Conservation (phyloP, 2,329 filamentous ascomycete species). For the Fusarium coicis region DNA sequence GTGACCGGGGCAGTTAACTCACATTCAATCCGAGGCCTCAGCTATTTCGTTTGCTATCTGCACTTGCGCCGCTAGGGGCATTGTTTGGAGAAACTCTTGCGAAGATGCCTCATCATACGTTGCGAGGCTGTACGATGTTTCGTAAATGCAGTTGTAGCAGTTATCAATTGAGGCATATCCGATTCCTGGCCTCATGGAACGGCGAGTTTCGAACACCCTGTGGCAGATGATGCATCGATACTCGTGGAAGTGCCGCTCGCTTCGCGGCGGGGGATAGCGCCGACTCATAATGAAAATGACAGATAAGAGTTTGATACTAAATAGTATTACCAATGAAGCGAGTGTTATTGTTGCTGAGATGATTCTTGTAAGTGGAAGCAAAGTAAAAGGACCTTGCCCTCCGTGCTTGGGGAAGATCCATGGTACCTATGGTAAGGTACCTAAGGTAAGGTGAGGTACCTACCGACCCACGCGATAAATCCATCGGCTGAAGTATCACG, state of each 20-base stretch:
- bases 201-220: not conserved
- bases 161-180: not conserved
- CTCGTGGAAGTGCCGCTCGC: not conserved
- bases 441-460: not conserved
- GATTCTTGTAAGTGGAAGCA: not conserved
- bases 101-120: not conserved
- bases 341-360: not conserved
- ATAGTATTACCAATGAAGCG: not conserved
- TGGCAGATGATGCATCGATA: not conserved
- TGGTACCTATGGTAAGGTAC: not conserved
- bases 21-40: not conserved
- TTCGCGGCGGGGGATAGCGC: not conserved
- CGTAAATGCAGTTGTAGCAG: not conserved
- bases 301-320: not conserved
- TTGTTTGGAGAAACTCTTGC: not conserved
- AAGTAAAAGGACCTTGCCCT: not conserved
- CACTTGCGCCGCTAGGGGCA: not conserved
- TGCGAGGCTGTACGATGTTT: not conserved
- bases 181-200: not conserved
- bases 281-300: not conserved
- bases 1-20: not conserved
- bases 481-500: not conserved
- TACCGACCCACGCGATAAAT: not conserved
- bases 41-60: not conserved
- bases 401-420: not conserved